phyloP scores from a whole-genome alignment of 345 rosid genomes.

The Leavenworthia alabamica region DNA sequence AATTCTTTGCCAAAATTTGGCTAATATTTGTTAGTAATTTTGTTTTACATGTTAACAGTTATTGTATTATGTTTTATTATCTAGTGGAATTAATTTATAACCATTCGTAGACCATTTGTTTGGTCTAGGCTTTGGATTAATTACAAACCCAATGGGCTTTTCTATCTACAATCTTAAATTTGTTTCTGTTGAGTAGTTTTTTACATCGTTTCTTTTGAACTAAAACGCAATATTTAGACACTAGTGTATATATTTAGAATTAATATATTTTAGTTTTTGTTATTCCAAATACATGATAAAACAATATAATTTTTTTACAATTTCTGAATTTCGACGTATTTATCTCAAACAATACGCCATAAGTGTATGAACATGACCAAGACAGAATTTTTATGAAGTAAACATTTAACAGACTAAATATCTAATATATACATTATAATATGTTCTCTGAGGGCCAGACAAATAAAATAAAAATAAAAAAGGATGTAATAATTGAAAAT shows the following conservation, averaged over 20 bases:
- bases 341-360: neutral
- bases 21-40: slow-evolving; percentile 10
- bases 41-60: neutral
- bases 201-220: neutral
- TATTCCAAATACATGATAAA: too few species aligned
- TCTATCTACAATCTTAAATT: neutral
- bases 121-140: neutral
- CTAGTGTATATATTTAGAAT: too few species aligned
- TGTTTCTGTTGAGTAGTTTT: neutral
- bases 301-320: neutral
- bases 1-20: neutral
- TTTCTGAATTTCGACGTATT: neutral
- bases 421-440: neutral
- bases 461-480: neutral
- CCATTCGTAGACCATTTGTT: neutral
- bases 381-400: neutral
- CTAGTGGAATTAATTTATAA: neutral
- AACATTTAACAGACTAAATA: neutral
- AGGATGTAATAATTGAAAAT: neutral
- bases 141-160: neutral
- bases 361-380: neutral
- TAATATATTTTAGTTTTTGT: too few species aligned
- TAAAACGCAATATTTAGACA: too few species aligned
- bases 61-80: neutral
- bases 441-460: neutral